Conservation (phyloP, 139 green algal species). For the Tetradesmus lagerheimii region DNA sequence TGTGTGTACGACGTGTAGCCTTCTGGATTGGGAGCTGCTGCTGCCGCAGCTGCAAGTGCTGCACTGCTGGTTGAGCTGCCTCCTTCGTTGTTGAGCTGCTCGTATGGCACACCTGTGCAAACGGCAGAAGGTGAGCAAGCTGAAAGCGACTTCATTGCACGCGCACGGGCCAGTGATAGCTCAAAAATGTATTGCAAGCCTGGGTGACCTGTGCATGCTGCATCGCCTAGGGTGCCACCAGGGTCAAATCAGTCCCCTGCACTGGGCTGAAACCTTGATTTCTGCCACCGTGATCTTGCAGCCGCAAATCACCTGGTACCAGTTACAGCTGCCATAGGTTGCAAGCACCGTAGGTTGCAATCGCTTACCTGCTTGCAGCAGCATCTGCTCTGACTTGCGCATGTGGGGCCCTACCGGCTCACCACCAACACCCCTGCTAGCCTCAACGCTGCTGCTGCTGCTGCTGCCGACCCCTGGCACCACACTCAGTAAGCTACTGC, state of each 20-base stretch:
- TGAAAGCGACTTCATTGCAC: too few relatives aligned
- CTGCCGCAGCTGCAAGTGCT: constrained; percentile 7
- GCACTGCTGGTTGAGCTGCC: neutral
- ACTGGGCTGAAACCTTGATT: too few relatives aligned
- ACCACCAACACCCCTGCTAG: neutral
- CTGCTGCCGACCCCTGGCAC: neutral
- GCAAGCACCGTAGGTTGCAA: too few relatives aligned
- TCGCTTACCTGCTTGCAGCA: neutral
- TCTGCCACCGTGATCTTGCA: too few relatives aligned
- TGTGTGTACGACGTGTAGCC: neutral
- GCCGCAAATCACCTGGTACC: too few relatives aligned
- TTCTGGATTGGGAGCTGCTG: constrained; percentile 11
- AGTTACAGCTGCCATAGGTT: too few relatives aligned
- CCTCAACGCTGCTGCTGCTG: constrained; percentile 1
- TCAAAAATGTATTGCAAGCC: too few relatives aligned
- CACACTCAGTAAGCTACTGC: neutral
- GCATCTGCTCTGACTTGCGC: constrained; percentile 11
- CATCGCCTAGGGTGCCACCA: too few relatives aligned
- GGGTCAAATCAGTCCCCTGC: too few relatives aligned
- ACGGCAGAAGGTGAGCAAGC: neutral
- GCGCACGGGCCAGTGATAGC: too few relatives aligned
- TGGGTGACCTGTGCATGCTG: too few relatives aligned
- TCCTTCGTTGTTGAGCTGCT: neutral
- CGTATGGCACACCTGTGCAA: neutral
- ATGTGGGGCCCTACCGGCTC: neutral